A percentile compares a stretch with the other conserved stretches of the same genome.
Conservation (phyloP, 192 early-diverging fungal species). For the Coemansia sp. region DNA sequence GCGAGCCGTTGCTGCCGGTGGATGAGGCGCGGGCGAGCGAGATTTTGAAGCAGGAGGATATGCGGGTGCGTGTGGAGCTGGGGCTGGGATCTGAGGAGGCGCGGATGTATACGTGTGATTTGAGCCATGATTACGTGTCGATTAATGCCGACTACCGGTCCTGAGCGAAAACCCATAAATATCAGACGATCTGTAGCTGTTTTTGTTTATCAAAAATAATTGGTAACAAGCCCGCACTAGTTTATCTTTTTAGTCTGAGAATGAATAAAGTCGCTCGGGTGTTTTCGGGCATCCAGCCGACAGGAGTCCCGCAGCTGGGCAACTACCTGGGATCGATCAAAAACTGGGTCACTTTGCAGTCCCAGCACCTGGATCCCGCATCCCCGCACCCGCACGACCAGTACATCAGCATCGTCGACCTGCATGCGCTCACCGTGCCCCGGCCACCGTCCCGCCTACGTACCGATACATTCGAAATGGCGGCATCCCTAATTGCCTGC, state of each 20-base stretch:
- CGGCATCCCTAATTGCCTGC: conserved; percentile 75
- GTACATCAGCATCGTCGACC: conserved; percentile 81
- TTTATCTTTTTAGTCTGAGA: background rate
- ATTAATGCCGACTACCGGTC: conserved; percentile 92
- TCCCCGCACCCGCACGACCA: conserved; percentile 38
- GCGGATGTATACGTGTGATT: conserved; percentile 93
- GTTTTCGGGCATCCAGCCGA: conserved; percentile 93
- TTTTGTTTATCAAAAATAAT: too few relatives aligned
- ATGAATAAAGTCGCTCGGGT: conserved; percentile 25
- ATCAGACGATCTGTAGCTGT: background rate
- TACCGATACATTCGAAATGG: conserved; percentile 70
- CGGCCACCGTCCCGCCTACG: conserved; percentile 66
- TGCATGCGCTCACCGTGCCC: conserved; percentile 84
- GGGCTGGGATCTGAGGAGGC: conserved; percentile 73
- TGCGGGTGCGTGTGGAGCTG: conserved; percentile 77
- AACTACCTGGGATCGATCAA: conserved; percentile 90
- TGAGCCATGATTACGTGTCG: conserved; percentile 88
- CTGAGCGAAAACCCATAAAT: conserved; percentile 2
- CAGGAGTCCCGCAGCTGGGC: conserved; percentile 88
- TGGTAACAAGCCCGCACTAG: too few relatives aligned
- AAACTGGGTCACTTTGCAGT: conserved; percentile 83
- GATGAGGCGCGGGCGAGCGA: conserved; percentile 79
- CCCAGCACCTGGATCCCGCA: conserved; percentile 23
- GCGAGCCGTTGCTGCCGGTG: conserved; percentile 75
- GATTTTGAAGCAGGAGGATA: conserved; percentile 85